phyloP scores from a whole-genome alignment of 257 asterid species.

The Perilla frutescens region DNA sequence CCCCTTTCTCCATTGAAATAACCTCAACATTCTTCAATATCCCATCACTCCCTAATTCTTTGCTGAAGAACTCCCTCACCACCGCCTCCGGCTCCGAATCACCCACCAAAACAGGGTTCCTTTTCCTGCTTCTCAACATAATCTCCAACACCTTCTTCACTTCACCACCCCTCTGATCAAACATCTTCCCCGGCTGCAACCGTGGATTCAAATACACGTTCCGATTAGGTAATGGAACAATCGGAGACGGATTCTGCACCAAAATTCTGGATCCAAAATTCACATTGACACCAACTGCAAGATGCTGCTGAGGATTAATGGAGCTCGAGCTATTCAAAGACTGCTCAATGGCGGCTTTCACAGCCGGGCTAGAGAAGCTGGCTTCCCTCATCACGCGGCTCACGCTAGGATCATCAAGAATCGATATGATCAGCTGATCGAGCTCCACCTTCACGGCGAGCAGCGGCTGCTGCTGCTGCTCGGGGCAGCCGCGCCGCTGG shows the following conservation, averaged over 20 bases:
- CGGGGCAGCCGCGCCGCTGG: constrained; percentile 86
- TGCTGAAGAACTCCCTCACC: constrained; percentile 52
- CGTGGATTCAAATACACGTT: constrained; percentile 34
- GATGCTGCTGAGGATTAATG: constrained; percentile 23
- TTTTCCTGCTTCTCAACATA: constrained; percentile 57
- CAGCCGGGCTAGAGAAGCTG: constrained; percentile 93
- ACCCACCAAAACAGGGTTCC: constrained; percentile 76
- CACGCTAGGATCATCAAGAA: constrained; percentile 89
- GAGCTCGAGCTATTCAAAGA: constrained; percentile 43
- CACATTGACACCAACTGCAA: constrained; percentile 28
- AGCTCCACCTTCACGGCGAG: constrained; percentile 88
- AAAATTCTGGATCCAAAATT: constrained; percentile 41
- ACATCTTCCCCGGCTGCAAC: constrained; percentile 19
- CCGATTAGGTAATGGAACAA: constrained; percentile 15
- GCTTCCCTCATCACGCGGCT: constrained; percentile 96
- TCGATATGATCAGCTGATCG: constrained; percentile 79
- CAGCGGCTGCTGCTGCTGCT: constrained; percentile 88
- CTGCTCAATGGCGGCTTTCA: constrained; percentile 76
- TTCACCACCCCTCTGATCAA: constrained; percentile 48
- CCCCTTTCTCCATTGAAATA: constrained; percentile 55
- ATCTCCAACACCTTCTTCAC: constrained; percentile 62
- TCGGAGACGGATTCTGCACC: constrained; percentile 30
- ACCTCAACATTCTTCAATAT: constrained; percentile 50
- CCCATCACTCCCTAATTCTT: constrained; percentile 51
- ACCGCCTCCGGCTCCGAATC: constrained; percentile 67